A percentile compares a stretch with the other conserved stretches of the same genome.
Conservation (phyloP, 192 early-diverging fungal genomes). For the Coemansia sp. region DNA sequence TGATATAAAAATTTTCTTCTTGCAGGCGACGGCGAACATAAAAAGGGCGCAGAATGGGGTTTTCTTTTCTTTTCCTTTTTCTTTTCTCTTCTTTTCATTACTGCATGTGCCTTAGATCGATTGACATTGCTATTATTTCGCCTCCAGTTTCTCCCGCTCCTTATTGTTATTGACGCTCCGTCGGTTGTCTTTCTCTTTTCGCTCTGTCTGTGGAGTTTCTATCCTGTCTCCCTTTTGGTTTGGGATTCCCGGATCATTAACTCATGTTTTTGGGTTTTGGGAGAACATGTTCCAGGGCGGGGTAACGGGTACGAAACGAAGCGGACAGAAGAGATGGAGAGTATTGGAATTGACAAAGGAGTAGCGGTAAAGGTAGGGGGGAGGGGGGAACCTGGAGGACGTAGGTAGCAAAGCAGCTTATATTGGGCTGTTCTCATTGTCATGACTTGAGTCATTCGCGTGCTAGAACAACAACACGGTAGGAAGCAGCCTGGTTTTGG, state of each 20-base stretch:
- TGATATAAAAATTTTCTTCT: conserved; percentile 9
- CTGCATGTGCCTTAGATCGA: conserved; percentile 54
- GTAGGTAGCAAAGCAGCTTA: conserved; percentile 45
- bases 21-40: background rate
- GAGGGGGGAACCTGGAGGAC: background rate
- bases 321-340: too few relatives aligned
- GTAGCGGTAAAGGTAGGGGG: background rate
- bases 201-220: background rate
- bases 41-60: background rate
- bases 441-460: conserved; percentile 55
- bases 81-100: conserved; percentile 18
- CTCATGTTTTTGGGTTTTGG: too few relatives aligned
- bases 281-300: too few relatives aligned
- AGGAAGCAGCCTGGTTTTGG: background rate
- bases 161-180: background rate
- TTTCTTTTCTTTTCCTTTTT: background rate
- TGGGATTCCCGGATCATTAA: background rate
- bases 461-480: conserved; percentile 33
- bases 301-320: too few relatives aligned
- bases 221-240: background rate
- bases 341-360: background rate
- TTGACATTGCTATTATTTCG: conserved; percentile 46
- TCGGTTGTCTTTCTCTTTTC: background rate
- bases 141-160: background rate
- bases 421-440: conserved; percentile 50